Base-by-base conservation (phyloP, 2,329 filamentous ascomycete genomes). In the Nothomitra cinnamomea region DNA sequence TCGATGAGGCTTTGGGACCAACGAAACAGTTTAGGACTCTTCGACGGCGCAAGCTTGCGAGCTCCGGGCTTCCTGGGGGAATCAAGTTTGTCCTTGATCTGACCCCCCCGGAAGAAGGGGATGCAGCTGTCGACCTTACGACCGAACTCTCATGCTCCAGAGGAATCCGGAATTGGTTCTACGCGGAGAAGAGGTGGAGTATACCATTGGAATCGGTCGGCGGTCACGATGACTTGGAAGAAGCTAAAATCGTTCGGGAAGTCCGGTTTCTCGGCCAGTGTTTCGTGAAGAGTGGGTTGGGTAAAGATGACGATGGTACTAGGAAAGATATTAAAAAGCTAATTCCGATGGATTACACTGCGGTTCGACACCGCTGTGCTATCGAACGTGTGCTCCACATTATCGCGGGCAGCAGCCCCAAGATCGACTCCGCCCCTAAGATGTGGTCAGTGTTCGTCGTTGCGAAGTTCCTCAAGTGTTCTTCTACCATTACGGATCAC, bases 401-500 rank as follows among this genome's bases (percentile, higher is more conserved):
- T 10, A 72, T 85, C 41, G 70, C 78, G 57, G 75, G 74, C 1
- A 68, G 73, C 2, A 66, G 72, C 28, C 69, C 79, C 0, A 67
- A 70, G 1, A 63, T 87, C 13, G 76, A 85, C 63, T 84, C 81
- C 0, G 82, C 82, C 0, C 70, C 75, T 10, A 79, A 82, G 13
- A 66, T 83, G 38, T 85, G 79, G 72, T 85, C 81, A 0, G 70
- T 84, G n/a, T 75, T 78, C 35, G 76, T 74, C 2, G 64, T 85
- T 7, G 76, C 79, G 6, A 76, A 77, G 56, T 70, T 79, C 40
- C 73, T 83, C 51, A 76, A 79, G 25, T 75, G 77, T 54, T 61
- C 64, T 1, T 57, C 59, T 3, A 62, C 69, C 6, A 63, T 79
- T 63, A 57, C 62, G 25, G 72, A 78, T 51, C 68, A 67, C 12